phyloP scores from a whole-genome alignment of 441 rosid genomes.

The Rhodomyrtus psidioides region DNA sequence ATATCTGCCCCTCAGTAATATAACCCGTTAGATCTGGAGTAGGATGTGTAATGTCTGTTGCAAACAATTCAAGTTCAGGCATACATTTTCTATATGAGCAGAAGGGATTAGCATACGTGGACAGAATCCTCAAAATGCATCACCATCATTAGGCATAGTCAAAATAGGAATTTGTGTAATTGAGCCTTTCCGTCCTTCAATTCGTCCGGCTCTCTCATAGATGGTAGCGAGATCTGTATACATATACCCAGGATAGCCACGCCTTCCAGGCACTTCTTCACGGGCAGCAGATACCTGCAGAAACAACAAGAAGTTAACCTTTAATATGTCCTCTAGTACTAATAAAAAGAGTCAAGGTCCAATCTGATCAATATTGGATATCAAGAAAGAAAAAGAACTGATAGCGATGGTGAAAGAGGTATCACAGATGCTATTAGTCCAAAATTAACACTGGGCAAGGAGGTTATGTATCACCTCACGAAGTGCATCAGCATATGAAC shows the following conservation, averaged over 20 bases:
- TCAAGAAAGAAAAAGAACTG: neutral
- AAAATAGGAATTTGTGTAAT: constrained; percentile 99
- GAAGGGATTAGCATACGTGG: neutral
- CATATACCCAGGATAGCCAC: constrained; percentile 99
- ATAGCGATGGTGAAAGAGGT: neutral
- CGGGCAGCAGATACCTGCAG: constrained; percentile 97
- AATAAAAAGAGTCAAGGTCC: neutral
- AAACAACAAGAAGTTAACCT: constrained; percentile 2
- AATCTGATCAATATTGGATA: neutral
- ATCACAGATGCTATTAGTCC: neutral
- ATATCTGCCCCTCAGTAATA: constrained; percentile 98
- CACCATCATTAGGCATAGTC: constrained; percentile 99
- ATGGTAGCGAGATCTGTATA: constrained; percentile 98
- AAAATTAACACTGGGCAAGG: neutral
- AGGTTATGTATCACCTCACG: constrained; percentile 68
- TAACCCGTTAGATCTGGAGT: constrained; percentile 99
- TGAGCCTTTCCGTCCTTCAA: constrained; percentile 97
- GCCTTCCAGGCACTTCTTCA: constrained; percentile 99
- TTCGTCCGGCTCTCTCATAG: constrained; percentile 97
- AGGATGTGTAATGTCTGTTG: constrained; percentile 93
- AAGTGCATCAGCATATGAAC: constrained; percentile 99
- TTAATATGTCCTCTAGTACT: neutral
- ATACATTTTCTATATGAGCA: neutral
- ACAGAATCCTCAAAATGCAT: neutral
- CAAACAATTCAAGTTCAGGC: neutral